Evolutionary conservation across 2,329 filamentous ascomycete species (phyloP), one percentile per base, ranked within the genome.

Genomic region (Ophiocordyceps unilateralis): DNA sequence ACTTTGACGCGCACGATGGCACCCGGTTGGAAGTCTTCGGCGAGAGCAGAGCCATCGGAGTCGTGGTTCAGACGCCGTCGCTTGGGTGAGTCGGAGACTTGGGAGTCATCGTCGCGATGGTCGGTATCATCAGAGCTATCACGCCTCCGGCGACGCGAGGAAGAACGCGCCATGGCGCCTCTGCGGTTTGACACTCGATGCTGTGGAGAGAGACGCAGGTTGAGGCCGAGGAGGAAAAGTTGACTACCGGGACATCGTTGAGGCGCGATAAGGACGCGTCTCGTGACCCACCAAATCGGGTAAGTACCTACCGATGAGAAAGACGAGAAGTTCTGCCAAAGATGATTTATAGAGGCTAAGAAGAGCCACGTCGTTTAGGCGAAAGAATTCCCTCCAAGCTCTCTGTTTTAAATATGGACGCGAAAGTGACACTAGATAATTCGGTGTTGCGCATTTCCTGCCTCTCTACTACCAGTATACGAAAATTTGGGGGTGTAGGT

Each of bases 1-100:
- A 96, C 71, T 51, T 78, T 81, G 40, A 98, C 86, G 30, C 88
- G 77, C 41, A 95, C 78, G 51, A 98, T 93, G 10, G 91, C 81
- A 11, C 91, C 91, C 3, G 87, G 78, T 49, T 83, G 72, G 47
- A 72, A 76, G 10, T 56, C 55, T 15, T 61, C 58, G 40, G 14
- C 37, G 19, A n/a, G 4, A 15, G 11, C 21, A 14, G 19, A 19
- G 37, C 15, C n/a, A 24, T 23, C 22, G 7, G 38, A 23, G 14
- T 53, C 48, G 11, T 48, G 44, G 17, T 51, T 49, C 39, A 64
- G 49, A 24, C 61, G 59, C 43, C 55, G 57, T 41, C 64, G 60
- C 46, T 66, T 67, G 3, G 58, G 52, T 2, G 58, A 53, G 37
- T 55, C 58, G 17, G 51, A 49, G 39, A 45, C 49, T 40, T 52